Percentiles rank a stretch among this genome's conserved stretches.
These are phyloP conservation scores for Vitis hybrid DNA, from an alignment of 177 flowering plant genomes.

Conservation along the genomic window DNA sequence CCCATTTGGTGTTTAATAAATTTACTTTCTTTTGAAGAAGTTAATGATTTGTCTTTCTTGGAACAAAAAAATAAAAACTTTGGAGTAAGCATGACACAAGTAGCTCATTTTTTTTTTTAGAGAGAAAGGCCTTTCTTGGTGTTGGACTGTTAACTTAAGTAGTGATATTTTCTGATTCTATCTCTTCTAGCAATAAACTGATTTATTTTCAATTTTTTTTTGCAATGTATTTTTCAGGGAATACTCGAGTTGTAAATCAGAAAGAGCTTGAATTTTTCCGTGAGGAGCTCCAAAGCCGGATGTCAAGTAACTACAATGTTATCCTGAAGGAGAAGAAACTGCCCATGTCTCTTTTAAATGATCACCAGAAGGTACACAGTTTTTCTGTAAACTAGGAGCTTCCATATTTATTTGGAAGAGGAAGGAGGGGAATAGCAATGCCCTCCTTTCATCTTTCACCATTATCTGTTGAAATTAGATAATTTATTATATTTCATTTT, in stretches of 20 bases:
- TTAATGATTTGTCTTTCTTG: too few species aligned
- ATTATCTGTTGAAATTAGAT: background rate
- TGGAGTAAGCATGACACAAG: too few species aligned
- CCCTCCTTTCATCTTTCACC: background rate
- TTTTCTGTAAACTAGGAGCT: background rate
- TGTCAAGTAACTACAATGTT: slow-evolving; percentile 84
- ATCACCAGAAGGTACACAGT: slow-evolving; percentile 69
- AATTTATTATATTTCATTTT: background rate
- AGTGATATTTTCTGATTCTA: too few species aligned
- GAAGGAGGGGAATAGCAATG: background rate
- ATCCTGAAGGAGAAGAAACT: slow-evolving; percentile 80
- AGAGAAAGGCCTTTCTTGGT: too few species aligned
- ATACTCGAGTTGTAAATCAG: slow-evolving; percentile 83
- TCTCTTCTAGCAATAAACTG: too few species aligned
- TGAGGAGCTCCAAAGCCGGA: slow-evolving; percentile 67
- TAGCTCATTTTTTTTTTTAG: too few species aligned
- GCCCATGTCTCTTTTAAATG: slow-evolving; percentile 85
- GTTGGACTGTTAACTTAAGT: too few species aligned
- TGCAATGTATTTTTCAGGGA: slow-evolving; percentile 45
- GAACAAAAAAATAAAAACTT: too few species aligned
- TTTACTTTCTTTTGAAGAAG: too few species aligned
- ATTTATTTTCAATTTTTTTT: background rate
- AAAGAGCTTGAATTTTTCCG: slow-evolving; percentile 84
- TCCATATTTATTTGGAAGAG: background rate
- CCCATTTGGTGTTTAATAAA: too few species aligned